Conservation (phyloP, 805 yeast genomes). For the Grigorovia transvaalensis region DNA sequence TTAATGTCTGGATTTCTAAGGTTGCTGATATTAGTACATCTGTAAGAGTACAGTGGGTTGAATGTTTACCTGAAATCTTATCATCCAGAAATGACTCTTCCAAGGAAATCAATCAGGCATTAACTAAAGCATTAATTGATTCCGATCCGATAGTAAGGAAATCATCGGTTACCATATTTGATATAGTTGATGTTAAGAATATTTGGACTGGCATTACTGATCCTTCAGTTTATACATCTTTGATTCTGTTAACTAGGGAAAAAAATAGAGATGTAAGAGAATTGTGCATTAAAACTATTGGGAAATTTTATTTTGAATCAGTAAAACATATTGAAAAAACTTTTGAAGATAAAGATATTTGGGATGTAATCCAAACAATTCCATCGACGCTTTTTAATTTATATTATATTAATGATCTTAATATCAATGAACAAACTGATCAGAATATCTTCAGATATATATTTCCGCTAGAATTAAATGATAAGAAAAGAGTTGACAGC, state of each 20-base stretch:
- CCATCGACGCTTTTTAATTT: conserved; percentile 59
- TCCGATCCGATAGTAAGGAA: conserved; percentile 64
- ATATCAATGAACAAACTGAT: conserved; percentile 60
- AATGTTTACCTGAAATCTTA: conserved; percentile 42
- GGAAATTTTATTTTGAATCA: conserved; percentile 45
- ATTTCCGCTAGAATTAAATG: conserved; percentile 43
- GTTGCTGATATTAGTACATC: conserved; percentile 54
- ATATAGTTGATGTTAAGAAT: conserved; percentile 35
- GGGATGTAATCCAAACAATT: conserved; percentile 32
- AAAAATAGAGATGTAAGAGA: conserved; percentile 55
- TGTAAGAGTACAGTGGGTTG: conserved; percentile 65
- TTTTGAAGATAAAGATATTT: conserved; percentile 14
- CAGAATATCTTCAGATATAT: conserved; percentile 46
- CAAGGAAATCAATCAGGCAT: conserved; percentile 44
- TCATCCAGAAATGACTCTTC: conserved; percentile 36
- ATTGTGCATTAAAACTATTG: conserved; percentile 43
- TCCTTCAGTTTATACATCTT: conserved; percentile 38
- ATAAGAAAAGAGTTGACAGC: conserved; percentile 41
- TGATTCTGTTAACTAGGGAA: conserved; percentile 62
- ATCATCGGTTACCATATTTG: conserved; percentile 44
- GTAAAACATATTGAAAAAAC: conserved; percentile 17
- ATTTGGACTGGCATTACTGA: conserved; percentile 41
- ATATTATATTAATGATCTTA: conserved; percentile 61
- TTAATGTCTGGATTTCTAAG: conserved; percentile 65
- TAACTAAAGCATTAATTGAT: conserved; percentile 63